Evolutionary conservation across 1,284 basidiomycete genomes (phyloP).

Genomic region (Ceratobasidium sp.): DNA sequence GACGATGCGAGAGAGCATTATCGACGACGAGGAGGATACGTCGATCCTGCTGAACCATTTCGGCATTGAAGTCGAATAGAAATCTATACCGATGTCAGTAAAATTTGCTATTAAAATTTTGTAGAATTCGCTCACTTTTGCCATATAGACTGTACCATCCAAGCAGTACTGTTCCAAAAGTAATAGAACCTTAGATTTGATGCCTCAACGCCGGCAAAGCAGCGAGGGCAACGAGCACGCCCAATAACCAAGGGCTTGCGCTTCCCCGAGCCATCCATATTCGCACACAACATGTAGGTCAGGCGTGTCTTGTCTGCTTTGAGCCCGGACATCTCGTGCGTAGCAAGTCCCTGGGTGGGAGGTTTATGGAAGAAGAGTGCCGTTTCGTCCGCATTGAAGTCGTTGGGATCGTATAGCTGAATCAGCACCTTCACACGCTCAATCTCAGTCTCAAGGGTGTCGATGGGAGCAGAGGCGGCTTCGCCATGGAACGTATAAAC

Average conservation of each 20-base stretch:
- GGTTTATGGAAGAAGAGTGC: conserved; percentile 52
- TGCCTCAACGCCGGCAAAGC: conserved; percentile 49
- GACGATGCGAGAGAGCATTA: conserved; percentile 23
- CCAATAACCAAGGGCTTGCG: conserved; percentile 52
- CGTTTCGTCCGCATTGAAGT: conserved; percentile 57
- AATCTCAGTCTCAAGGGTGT: conserved; percentile 1
- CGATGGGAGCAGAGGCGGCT: conserved; percentile 1
- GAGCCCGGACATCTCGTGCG: conserved; percentile 47
- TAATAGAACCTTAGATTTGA: conserved; percentile 52
- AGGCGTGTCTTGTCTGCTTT: conserved; percentile 48
- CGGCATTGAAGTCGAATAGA: not conserved
- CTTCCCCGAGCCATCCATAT: conserved; percentile 53
- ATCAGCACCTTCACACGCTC: conserved; percentile 1
- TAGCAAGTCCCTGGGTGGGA: conserved; percentile 48
- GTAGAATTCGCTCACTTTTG: conserved; percentile 3
- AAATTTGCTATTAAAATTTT: no score
- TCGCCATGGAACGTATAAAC: conserved; percentile 51
- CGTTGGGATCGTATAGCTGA: conserved; percentile 45
- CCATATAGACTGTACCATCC: conserved; percentile 53
- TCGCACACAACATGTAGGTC: conserved; percentile 52
- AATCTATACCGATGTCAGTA: not conserved
- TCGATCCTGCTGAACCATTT: conserved; percentile 7
- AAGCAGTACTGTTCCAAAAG: conserved; percentile 53
- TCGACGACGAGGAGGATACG: conserved; percentile 33
- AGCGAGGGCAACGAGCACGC: conserved; percentile 49